Evolutionary conservation across 257 asterid species (phyloP).

Genomic region (Capsicum pubescens): DNA sequence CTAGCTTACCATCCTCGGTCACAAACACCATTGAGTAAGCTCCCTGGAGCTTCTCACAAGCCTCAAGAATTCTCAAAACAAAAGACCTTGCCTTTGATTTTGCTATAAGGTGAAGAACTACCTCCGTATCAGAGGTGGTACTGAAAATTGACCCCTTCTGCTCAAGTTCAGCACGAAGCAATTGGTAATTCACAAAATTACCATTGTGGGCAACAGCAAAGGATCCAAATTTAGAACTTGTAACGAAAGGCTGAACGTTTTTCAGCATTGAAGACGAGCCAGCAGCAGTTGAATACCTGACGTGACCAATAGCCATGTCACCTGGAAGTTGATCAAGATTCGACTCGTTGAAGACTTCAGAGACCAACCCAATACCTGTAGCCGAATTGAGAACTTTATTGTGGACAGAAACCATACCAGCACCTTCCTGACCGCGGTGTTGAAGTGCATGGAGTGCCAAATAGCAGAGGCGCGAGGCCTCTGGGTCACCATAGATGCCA

Average conservation of each 20-base stretch:
- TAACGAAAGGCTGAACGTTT: conserved; percentile 93
- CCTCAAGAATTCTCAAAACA: conserved; percentile 76
- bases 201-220: conserved; percentile 98
- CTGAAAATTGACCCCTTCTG: conserved; percentile 85
- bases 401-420: conserved; percentile 78
- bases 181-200: conserved; percentile 80
- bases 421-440: conserved; percentile 96
- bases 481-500: conserved; percentile 89
- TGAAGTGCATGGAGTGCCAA: conserved; percentile 89
- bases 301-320: conserved; percentile 84
- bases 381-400: conserved; percentile 63
- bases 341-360: conserved; percentile 76
- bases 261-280: conserved; percentile 75
- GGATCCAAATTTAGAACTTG: conserved; percentile 78
- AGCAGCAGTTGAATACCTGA: conserved; percentile 91
- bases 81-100: conserved; percentile 79
- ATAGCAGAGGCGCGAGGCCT: conserved; percentile 83
- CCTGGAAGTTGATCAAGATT: conserved; percentile 76
- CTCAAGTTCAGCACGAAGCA: conserved; percentile 78
- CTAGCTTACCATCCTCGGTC: conserved; percentile 51
- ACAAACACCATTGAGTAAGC: conserved; percentile 77
- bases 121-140: conserved; percentile 88
- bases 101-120: conserved; percentile 79
- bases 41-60: conserved; percentile 79
- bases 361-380: conserved; percentile 83